These are phyloP conservation scores for Solanum appendiculatum DNA, from an alignment of 257 asterid genomes.

Conservation along the genomic window DNA sequence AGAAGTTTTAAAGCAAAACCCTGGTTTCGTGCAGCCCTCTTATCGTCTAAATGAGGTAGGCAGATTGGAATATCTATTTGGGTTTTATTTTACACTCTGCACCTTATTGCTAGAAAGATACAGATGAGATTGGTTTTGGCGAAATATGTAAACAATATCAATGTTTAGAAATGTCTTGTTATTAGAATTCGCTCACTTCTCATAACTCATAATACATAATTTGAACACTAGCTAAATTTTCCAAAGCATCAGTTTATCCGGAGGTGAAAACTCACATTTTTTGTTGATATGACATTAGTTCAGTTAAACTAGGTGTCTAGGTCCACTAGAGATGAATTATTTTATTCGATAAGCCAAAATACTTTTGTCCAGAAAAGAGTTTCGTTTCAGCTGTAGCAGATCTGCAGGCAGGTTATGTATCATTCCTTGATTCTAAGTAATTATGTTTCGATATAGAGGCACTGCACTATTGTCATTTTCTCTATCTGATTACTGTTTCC, in stretches of 20 bases:
- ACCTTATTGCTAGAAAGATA: background rate
- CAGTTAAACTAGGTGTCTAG: background rate
- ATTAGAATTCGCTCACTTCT: background rate
- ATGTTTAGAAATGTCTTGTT: background rate
- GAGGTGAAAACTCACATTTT: background rate
- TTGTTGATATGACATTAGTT: background rate
- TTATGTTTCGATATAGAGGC: background rate
- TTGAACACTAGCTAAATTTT: background rate
- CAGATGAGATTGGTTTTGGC: background rate
- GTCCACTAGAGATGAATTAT: background rate
- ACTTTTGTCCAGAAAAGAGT: background rate
- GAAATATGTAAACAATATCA: background rate
- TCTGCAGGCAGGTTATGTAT: background rate
- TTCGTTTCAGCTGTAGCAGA: background rate
- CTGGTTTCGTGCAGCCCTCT: constrained; percentile 84
- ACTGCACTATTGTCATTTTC: background rate
- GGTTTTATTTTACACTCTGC: background rate
- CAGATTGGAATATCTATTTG: background rate
- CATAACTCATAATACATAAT: background rate
- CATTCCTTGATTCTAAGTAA: background rate
- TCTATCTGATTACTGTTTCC: background rate
- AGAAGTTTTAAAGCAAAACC: constrained; percentile 51
- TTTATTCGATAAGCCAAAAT: background rate
- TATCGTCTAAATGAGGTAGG: constrained; percentile 86
- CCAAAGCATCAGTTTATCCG: background rate